These are phyloP conservation scores for Peterozyma xylosa DNA, from an alignment of 805 yeast species.

Conservation along the genomic window DNA sequence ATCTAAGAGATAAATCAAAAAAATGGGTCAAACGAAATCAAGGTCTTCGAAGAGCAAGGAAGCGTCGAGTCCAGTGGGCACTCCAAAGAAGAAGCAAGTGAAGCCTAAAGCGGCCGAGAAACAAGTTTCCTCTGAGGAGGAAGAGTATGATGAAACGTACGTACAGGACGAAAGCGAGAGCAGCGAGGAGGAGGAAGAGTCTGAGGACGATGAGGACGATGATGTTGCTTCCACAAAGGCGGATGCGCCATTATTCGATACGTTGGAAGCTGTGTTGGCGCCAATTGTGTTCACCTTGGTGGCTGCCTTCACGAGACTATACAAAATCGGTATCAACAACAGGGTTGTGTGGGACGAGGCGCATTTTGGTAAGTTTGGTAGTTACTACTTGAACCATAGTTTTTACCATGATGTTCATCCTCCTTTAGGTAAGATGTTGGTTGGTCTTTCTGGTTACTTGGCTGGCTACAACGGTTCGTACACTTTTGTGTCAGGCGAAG, in stretches of 20 bases:
- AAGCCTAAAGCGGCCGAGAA: too few species aligned
- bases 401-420: slow-evolving; percentile 97
- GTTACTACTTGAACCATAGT: slow-evolving; percentile 80
- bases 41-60: too few species aligned
- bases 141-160: too few species aligned
- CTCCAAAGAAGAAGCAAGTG: too few species aligned
- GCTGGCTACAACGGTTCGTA: slow-evolving; percentile 81
- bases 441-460: slow-evolving; percentile 79
- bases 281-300: slow-evolving; percentile 60
- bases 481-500: slow-evolving; percentile 60
- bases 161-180: too few species aligned
- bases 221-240: too few species aligned
- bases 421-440: slow-evolving; percentile 90
- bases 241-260: slow-evolving; percentile 2
- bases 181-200: too few species aligned
- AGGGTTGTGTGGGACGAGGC: slow-evolving; percentile 95
- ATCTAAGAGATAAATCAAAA: too few species aligned
- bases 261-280: slow-evolving; percentile 29
- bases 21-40: too few species aligned
- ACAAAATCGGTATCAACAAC: slow-evolving; percentile 62
- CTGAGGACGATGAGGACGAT: too few species aligned
- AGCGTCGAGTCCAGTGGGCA: too few species aligned
- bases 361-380: slow-evolving; percentile 92
- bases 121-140: too few species aligned
- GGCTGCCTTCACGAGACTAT: slow-evolving; percentile 70